These are phyloP conservation scores for Podosphaera xanthii DNA, from an alignment of 2,329 filamentous ascomycete genomes.

Conservation along the genomic window DNA sequence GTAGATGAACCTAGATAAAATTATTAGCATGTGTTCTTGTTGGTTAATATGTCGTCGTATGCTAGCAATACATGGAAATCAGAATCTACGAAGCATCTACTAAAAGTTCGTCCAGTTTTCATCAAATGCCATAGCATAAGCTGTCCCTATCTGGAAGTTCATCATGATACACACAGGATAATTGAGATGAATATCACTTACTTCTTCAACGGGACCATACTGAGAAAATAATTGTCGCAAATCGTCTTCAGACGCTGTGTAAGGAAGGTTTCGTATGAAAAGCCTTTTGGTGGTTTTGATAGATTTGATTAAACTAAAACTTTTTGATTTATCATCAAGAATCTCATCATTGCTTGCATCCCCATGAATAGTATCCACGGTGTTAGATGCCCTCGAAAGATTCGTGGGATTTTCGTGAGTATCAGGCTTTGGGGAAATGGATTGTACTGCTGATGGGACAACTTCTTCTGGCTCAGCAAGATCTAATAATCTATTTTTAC, in stretches of 20 bases:
- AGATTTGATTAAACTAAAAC: slow-evolving; percentile 25
- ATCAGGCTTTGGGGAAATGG: slow-evolving; percentile 1
- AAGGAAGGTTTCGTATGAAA: slow-evolving; percentile 77
- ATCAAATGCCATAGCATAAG: slow-evolving; percentile 87
- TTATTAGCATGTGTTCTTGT: slow-evolving; percentile 20
- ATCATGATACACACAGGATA: slow-evolving; percentile 39
- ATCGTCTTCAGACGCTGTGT: slow-evolving; percentile 55
- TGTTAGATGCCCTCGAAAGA: background rate
- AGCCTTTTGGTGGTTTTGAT: slow-evolving; percentile 55
- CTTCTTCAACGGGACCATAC: slow-evolving; percentile 68
- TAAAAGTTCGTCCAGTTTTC: slow-evolving; percentile 94
- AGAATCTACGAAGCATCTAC: slow-evolving; percentile 96
- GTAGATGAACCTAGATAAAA: slow-evolving; percentile 54
- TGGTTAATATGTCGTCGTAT: background rate
- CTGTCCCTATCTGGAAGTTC: slow-evolving; percentile 99
- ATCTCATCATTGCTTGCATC: slow-evolving; percentile 2
- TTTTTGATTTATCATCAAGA: slow-evolving; percentile 6
- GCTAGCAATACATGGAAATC: slow-evolving; percentile 11
- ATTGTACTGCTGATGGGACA: slow-evolving; percentile 1
- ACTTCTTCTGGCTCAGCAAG: slow-evolving; percentile 36
- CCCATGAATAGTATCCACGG: background rate
- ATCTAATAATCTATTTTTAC: slow-evolving; percentile 69
- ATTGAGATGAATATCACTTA: slow-evolving; percentile 27
- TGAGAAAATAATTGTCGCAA: slow-evolving; percentile 46
- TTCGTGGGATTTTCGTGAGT: slow-evolving; percentile 3